phyloP scores from a whole-genome alignment of 495 filamentous ascomycete genomes.

The Chaetomidium leptoderma region DNA sequence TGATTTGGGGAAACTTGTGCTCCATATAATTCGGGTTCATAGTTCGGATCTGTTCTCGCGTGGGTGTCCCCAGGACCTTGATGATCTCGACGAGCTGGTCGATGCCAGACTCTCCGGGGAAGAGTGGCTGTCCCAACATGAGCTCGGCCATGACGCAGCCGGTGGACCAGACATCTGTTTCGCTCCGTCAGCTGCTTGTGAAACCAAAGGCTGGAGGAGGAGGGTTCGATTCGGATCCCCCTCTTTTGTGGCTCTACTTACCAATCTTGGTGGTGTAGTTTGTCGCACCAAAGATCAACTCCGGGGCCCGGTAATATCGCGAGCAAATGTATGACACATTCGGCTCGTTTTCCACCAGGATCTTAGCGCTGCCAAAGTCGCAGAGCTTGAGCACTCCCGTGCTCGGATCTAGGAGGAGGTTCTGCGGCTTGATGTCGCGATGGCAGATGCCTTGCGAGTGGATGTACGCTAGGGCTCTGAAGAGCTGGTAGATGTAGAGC shows the following conservation, averaged over 20 bases:
- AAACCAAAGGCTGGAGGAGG: background rate
- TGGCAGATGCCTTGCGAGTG: constrained; percentile 99
- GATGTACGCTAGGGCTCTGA: constrained; percentile 96
- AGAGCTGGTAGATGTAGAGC: constrained; percentile 99
- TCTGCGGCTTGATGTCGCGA: constrained; percentile 98
- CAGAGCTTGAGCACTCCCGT: constrained; percentile 94
- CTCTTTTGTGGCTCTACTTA: constrained; percentile 41
- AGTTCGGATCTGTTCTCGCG: constrained; percentile 96
- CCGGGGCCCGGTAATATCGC: constrained; percentile 94
- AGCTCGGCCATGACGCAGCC: constrained; percentile 99
- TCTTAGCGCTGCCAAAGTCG: constrained; percentile 98
- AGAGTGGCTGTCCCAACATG: constrained; percentile 97
- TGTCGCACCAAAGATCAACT: constrained; percentile 97
- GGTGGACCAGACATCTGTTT: constrained; percentile 96
- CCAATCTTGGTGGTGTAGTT: constrained; percentile 99
- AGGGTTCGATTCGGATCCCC: background rate
- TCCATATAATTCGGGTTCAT: constrained; percentile 99
- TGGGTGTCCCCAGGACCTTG: constrained; percentile 96
- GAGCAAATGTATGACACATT: constrained; percentile 99
- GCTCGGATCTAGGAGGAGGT: constrained; percentile 84
- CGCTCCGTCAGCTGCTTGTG: constrained; percentile 6
- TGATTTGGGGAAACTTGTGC: constrained; percentile 99
- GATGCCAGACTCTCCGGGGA: constrained; percentile 98
- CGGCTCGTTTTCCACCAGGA: constrained; percentile 96
- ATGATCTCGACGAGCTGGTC: constrained; percentile 99